Percentiles rank a stretch among this genome's conserved stretches.
phyloP scores from a whole-genome alignment of 2,329 filamentous ascomycete species.

The Ceratocystiopsis minuta region DNA sequence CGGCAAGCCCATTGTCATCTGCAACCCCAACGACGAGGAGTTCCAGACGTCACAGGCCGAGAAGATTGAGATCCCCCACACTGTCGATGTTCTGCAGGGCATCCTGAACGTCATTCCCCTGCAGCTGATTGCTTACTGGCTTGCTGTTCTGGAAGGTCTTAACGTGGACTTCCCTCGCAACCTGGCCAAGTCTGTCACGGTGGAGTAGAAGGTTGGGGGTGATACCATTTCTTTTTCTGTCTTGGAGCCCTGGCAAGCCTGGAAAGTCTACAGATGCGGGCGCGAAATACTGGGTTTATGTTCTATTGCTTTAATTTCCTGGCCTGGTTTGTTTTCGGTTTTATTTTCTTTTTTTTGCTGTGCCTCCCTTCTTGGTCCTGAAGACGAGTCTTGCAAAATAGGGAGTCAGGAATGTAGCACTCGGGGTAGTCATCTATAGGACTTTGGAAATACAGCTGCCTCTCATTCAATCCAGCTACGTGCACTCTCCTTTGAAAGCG shows the following conservation, averaged over 20 bases:
- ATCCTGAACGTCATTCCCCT: conserved; percentile 94
- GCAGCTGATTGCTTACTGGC: conserved; percentile 97
- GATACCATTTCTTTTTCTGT: neutral
- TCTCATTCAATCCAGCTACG: too few species aligned
- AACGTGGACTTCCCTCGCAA: conserved; percentile 99
- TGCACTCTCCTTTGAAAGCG: too few species aligned
- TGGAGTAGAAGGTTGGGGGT: conserved; percentile 48
- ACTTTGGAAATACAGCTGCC: too few species aligned
- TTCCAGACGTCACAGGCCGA: conserved; percentile 78
- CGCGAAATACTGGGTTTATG: too few species aligned
- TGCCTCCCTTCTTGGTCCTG: too few species aligned
- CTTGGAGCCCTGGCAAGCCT: too few species aligned
- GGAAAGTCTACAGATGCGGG: neutral
- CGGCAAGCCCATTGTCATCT: conserved; percentile 96
- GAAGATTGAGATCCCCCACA: conserved; percentile 94
- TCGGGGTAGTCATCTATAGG: too few species aligned
- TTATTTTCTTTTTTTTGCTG: too few species aligned
- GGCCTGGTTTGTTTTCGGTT: too few species aligned
- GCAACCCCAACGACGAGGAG: conserved; percentile 77
- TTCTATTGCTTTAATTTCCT: too few species aligned
- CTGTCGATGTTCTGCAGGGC: conserved; percentile 87
- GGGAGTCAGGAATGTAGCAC: too few species aligned
- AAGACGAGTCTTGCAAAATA: too few species aligned
- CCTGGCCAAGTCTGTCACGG: conserved; percentile 95
- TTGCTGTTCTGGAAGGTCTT: conserved; percentile 84